These are phyloP conservation scores for Trematosphaeria pertusa DNA, from an alignment of 2,329 filamentous ascomycete genomes.

Conservation along the genomic window DNA sequence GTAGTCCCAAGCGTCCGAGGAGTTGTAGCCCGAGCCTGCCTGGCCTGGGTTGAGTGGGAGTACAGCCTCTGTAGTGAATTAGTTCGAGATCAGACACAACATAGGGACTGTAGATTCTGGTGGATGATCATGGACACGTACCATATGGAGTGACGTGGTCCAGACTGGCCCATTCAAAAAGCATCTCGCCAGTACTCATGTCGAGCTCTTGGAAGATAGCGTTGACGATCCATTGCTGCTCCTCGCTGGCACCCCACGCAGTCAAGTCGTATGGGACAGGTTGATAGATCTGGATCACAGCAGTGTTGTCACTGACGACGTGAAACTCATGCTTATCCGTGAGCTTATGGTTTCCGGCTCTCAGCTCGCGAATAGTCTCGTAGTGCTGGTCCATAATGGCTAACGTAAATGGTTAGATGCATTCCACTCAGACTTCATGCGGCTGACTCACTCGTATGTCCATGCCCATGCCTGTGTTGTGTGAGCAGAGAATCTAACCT, in stretches of 20 bases:
- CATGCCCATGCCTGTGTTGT: constrained; percentile 16
- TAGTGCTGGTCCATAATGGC: constrained; percentile 62
- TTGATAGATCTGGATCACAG: constrained; percentile 62
- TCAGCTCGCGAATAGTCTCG: constrained; percentile 61
- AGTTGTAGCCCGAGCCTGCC: constrained; percentile 34
- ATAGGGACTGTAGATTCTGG: no score
- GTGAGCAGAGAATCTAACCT: no score
- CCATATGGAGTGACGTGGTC: constrained; percentile 36
- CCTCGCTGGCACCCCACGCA: constrained; percentile 54
- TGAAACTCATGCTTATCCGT: constrained; percentile 61
- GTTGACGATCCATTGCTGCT: constrained; percentile 65
- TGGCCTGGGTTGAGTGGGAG: constrained; percentile 28
- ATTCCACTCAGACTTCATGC: no score
- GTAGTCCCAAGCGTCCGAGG: constrained; percentile 45
- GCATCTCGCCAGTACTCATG: constrained; percentile 45
- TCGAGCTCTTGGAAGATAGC: constrained; percentile 59
- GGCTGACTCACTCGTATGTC: constrained; percentile 9
- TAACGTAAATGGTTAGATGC: not conserved
- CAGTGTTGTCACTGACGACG: constrained; percentile 60
- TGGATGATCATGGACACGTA: no score
- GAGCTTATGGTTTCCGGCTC: constrained; percentile 56
- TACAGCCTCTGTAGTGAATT: constrained; percentile 30
- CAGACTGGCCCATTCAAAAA: constrained; percentile 50
- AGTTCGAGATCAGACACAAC: no score
- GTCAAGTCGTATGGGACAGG: constrained; percentile 50